These are phyloP conservation scores for Nicotiana undulata DNA, from an alignment of 257 asterid species.

Conservation along the genomic window DNA sequence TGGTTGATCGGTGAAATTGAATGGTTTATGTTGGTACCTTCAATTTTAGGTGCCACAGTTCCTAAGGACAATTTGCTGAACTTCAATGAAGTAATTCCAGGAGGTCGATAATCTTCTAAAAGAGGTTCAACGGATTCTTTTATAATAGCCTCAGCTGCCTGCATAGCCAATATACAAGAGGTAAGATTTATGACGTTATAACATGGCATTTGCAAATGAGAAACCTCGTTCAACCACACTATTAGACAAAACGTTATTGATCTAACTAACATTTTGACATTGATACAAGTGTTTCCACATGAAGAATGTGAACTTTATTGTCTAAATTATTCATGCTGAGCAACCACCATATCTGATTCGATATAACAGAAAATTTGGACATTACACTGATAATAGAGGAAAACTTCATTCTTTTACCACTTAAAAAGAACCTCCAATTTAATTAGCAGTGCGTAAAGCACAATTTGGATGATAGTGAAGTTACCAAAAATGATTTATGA, in stretches of 20 bases:
- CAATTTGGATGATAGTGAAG: neutral
- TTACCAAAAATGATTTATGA: neutral
- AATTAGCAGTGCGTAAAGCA: neutral
- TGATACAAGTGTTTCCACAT: neutral
- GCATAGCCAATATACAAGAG: slow-evolving; percentile 20
- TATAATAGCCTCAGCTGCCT: slow-evolving; percentile 96
- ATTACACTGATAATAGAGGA: neutral
- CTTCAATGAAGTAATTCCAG: slow-evolving; percentile 80
- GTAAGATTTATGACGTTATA: neutral
- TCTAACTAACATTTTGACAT: neutral
- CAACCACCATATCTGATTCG: neutral
- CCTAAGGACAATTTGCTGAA: slow-evolving; percentile 93
- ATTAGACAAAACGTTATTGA: neutral
- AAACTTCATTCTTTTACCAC: neutral
- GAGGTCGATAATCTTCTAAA: slow-evolving; percentile 88
- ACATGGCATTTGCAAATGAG: neutral
- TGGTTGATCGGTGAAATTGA: neutral
- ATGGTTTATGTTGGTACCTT: slow-evolving; percentile 41
- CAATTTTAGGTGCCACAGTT: slow-evolving; percentile 96
- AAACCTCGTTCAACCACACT: neutral
- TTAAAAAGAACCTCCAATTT: neutral
- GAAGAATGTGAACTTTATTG: slow-evolving; percentile 2
- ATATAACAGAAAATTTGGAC: neutral
- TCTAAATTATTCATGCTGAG: neutral
- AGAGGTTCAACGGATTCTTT: slow-evolving; percentile 93